These are phyloP conservation scores for Theileria orientalis DNA, from an alignment of 169 alveolate species.

Conservation along the genomic window DNA sequence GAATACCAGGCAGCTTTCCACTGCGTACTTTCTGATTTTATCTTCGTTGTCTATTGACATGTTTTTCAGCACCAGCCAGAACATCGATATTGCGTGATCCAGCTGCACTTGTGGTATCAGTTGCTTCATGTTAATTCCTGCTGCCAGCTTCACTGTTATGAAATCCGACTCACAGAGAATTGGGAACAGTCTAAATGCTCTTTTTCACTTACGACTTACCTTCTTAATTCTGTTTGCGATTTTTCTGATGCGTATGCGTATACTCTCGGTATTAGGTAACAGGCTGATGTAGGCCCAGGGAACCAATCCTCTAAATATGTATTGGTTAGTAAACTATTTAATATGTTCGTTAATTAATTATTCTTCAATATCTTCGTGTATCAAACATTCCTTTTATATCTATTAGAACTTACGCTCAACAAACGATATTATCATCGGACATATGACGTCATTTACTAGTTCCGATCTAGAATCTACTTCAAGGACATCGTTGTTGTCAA, in stretches of 20 bases:
- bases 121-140: slow-evolving; percentile 45
- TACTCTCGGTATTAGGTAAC: slow-evolving; percentile 43
- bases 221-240: slow-evolving; percentile 37
- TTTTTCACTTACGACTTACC: slow-evolving; percentile 1
- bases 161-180: slow-evolving; percentile 56
- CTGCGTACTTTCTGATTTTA: slow-evolving; percentile 42
- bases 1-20: slow-evolving; percentile 56
- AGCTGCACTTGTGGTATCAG: slow-evolving; percentile 35
- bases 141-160: slow-evolving; percentile 49
- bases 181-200: slow-evolving; percentile 30
- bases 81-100: slow-evolving; percentile 64
- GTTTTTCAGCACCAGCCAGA: slow-evolving; percentile 68
- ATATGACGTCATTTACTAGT: slow-evolving; percentile 25
- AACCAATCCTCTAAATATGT: slow-evolving; percentile 64
- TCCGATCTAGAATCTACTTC: slow-evolving; percentile 6
- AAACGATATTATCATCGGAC: slow-evolving; percentile 45
- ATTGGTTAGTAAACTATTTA: too few species aligned
- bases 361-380: too few species aligned
- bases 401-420: slow-evolving; percentile 30
- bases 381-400: background rate
- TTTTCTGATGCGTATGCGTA: slow-evolving; percentile 56
- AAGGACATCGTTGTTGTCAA: background rate
- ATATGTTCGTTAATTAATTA: too few species aligned
- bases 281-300: slow-evolving; percentile 58
- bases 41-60: slow-evolving; percentile 64